Conservation (phyloP, 2,329 filamentous ascomycete genomes). For the Neoscytalidium dimidiatum region DNA sequence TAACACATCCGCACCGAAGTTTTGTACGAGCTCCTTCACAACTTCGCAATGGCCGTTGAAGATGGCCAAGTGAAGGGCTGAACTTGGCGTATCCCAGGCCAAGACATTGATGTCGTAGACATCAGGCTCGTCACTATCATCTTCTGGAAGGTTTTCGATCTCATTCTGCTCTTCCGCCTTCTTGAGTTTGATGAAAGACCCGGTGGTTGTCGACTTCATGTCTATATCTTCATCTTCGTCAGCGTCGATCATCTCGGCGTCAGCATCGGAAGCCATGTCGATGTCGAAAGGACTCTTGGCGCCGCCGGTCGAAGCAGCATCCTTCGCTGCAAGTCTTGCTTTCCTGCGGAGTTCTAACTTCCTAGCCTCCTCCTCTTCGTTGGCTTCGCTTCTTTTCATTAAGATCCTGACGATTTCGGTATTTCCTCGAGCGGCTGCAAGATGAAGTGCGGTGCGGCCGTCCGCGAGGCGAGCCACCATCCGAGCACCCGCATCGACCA, state of each 20-base stretch:
- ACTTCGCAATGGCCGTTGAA: conserved; percentile 68
- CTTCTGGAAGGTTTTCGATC: conserved; percentile 46
- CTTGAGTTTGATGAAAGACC: conserved; percentile 72
- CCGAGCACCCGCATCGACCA: conserved; percentile 73
- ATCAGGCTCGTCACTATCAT: conserved; percentile 70
- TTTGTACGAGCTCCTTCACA: conserved; percentile 66
- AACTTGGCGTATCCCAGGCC: conserved; percentile 77
- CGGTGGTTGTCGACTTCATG: conserved; percentile 52
- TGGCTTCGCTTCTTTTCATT: conserved; percentile 71
- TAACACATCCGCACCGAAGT: conserved; percentile 76
- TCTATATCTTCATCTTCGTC: conserved; percentile 43
- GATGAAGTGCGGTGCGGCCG: conserved; percentile 78
- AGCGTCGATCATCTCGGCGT: conserved; percentile 53
- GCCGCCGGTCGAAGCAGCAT: background rate
- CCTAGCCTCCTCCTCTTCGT: conserved; percentile 68
- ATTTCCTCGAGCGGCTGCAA: conserved; percentile 72
- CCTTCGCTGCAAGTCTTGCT: conserved; percentile 29
- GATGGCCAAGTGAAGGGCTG: conserved; percentile 78
- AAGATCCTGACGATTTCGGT: conserved; percentile 70
- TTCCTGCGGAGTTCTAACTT: conserved; percentile 53
- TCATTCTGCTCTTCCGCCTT: conserved; percentile 45
- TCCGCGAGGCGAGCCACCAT: conserved; percentile 75
- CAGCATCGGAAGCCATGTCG: conserved; percentile 30
- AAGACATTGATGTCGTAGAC: conserved; percentile 76
- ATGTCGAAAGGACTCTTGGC: background rate